Conservation (phyloP, 192 early-diverging fungal genomes). For the Obelidium mucronatum region DNA sequence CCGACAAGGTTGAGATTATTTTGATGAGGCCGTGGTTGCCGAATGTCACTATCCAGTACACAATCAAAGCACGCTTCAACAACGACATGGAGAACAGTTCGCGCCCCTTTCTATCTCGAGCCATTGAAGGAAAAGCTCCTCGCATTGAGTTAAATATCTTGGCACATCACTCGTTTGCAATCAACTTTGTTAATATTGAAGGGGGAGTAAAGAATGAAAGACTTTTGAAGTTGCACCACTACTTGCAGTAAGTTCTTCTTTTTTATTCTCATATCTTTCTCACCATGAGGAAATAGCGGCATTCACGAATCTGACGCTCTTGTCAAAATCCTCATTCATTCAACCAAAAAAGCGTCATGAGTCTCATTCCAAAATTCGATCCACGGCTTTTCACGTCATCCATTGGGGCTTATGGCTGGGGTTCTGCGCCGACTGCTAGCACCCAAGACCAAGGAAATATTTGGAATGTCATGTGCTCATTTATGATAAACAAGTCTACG, state of each 20-base stretch:
- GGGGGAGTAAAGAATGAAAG: conserved; percentile 39
- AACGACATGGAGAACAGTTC: not conserved
- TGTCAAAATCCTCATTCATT: conserved; percentile 47
- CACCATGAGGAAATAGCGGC: conserved; percentile 14
- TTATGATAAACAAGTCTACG: conserved; percentile 38
- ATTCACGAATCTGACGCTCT: conserved; percentile 53
- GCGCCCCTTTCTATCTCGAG: conserved; percentile 1
- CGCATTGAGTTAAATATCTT: conserved; percentile 58
- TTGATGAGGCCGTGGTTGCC: conserved; percentile 52
- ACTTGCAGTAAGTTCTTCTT: conserved; percentile 24
- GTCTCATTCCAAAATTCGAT: conserved; percentile 43
- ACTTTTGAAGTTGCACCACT: conserved; percentile 50
- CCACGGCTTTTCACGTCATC: conserved; percentile 26
- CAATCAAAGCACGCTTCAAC: conserved; percentile 50
- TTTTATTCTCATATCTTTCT: conserved; percentile 10
- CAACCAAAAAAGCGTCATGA: conserved; percentile 43
- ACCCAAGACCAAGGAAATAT: conserved; percentile 10
- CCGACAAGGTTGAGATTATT: conserved; percentile 52
- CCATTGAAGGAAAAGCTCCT: conserved; percentile 34
- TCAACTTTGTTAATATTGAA: conserved; percentile 55
- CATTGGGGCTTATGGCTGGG: not conserved
- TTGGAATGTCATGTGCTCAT: conserved; percentile 55
- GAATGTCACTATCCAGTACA: conserved; percentile 60
- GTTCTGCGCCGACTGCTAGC: conserved; percentile 23
- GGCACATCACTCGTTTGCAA: conserved; percentile 58